phyloP scores from a whole-genome alignment of 2,329 filamentous ascomycete genomes.

The Trichoderma arundinaceum region DNA sequence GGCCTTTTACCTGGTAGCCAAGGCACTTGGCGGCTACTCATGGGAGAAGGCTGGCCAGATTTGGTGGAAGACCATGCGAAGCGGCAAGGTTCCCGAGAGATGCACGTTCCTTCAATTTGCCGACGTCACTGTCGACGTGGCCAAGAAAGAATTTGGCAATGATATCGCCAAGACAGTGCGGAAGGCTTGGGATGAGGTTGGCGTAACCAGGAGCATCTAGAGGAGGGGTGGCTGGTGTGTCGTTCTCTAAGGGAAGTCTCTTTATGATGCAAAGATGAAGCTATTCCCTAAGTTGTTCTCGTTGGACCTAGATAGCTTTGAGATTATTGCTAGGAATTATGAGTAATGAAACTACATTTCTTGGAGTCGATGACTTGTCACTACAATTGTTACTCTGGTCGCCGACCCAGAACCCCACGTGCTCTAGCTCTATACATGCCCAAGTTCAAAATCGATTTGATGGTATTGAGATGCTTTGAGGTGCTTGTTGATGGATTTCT shows the following conservation, averaged over 20 bases:
- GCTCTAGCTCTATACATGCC: too few species aligned
- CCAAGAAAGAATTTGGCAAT: conserved; percentile 50
- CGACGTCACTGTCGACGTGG: conserved; percentile 54
- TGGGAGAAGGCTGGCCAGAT: conserved; percentile 61
- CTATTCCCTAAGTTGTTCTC: background rate
- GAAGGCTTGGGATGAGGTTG: conserved; percentile 56
- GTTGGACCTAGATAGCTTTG: background rate
- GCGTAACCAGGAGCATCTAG: conserved; percentile 44
- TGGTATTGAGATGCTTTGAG: background rate
- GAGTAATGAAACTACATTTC: too few species aligned
- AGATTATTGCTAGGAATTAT: too few species aligned
- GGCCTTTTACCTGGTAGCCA: conserved; percentile 58
- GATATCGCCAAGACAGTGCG: conserved; percentile 52
- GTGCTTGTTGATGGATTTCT: background rate
- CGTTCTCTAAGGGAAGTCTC: background rate
- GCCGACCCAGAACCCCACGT: too few species aligned
- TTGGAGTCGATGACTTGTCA: too few species aligned
- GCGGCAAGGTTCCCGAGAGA: conserved; percentile 48
- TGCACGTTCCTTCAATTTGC: conserved; percentile 57
- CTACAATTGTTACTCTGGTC: too few species aligned
- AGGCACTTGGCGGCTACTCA: conserved; percentile 57
- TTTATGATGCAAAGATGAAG: background rate
- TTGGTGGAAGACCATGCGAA: conserved; percentile 58
- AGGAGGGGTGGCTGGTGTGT: conserved; percentile 30
- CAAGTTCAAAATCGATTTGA: too few species aligned